Base-by-base conservation (phyloP, 306 rosid genomes). In the Senna tora region DNA sequence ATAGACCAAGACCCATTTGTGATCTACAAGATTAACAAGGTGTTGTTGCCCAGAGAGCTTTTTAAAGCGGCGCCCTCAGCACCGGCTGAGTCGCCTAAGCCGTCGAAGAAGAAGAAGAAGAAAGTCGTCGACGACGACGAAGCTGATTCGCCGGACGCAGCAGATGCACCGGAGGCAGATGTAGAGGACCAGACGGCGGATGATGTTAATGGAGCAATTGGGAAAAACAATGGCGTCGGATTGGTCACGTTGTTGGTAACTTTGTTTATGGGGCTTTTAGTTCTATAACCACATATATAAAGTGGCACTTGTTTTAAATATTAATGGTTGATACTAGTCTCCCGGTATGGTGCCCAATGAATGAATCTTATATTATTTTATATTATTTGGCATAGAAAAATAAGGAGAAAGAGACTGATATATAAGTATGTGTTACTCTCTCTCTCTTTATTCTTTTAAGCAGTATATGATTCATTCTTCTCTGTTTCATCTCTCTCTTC, bases 1-100 rank as follows among this genome's bases (percentile, higher is more conserved):
- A 79, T 87, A 10, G 99, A 94, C 15, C 77, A 89, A 45, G 99
- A 94, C 14, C 99, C 99, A 2, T 75, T 89, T 33, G 92, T 90
- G 19, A 79, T 87, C 1, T 94, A 89, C 21, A 88, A 89, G 87
- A 61, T 91, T 11, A 50, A 83, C 62, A 89, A 87, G 78, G 92
- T 94, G 0, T 61, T 94, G 90, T 12, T 84, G 90, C 99, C 99
- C 0, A 75, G 66, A 25, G 99, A 91, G 67, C 51, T 94, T 73
- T 94, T 83, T 22, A 94, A 94, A 87, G 80, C 12, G 4, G 49
- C 57, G 0, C 61, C 9, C 0, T 56, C 7, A 5, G 77, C 83
- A 0, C 88, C 86, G 0, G 81, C 82, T 0, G 80, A 74, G 47
- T 51, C 84, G 0, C 82, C 82, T 0, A 62, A 72, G 50, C 10